These are phyloP conservation scores for Mycena rebaudengoi DNA, from an alignment of 768 basidiomycete genomes.

Conservation along the genomic window DNA sequence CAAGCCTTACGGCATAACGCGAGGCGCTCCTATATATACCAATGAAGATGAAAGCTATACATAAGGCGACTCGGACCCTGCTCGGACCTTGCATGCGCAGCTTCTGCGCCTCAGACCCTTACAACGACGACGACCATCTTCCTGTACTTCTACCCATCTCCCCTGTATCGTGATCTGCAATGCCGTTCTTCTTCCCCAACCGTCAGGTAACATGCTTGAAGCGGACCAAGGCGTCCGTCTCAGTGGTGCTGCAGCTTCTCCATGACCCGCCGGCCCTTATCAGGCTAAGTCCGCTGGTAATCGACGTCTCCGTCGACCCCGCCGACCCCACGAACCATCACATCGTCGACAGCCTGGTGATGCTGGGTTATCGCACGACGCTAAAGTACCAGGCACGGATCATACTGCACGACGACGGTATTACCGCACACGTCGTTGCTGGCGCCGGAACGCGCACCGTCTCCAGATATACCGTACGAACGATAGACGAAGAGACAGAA, in stretches of 20 bases:
- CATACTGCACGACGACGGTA: conserved; percentile 32
- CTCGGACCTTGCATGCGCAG: too few relatives aligned
- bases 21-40: too few relatives aligned
- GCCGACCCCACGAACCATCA: conserved; percentile 37
- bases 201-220: conserved; percentile 35
- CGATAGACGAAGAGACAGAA: conserved; percentile 27
- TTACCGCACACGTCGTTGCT: conserved; percentile 32
- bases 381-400: conserved; percentile 38
- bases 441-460: conserved; percentile 36
- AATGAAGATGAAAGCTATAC: too few relatives aligned
- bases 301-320: conserved; percentile 33
- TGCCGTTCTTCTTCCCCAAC: conserved; percentile 44
- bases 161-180: conserved; percentile 22
- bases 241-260: conserved; percentile 36
- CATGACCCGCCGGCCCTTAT: conserved; percentile 43
- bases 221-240: conserved; percentile 31
- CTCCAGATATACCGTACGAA: conserved; percentile 26
- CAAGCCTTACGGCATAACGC: too few relatives aligned
- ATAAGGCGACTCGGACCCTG: too few relatives aligned
- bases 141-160: background rate
- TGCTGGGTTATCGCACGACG: conserved; percentile 33
- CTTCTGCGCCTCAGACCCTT: too few relatives aligned
- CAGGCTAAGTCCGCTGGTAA: conserved; percentile 40
- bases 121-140: background rate
- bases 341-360: conserved; percentile 38